phyloP scores from a whole-genome alignment of 352 stramenopile species.

The Globisporangium nagaii region DNA sequence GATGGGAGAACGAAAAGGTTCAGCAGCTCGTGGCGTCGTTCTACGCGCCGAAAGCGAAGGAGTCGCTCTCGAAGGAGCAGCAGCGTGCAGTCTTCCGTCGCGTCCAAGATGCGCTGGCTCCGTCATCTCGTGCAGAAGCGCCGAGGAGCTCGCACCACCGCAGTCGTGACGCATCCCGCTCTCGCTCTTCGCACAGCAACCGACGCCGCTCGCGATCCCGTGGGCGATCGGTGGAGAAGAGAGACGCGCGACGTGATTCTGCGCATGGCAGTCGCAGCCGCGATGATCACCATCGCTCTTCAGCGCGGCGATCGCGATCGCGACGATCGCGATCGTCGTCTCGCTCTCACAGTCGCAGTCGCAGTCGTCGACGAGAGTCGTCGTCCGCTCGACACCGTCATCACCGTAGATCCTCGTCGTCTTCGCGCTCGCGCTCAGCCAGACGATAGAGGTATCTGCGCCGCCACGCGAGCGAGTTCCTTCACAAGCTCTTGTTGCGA shows the following conservation, averaged over 20 bases:
- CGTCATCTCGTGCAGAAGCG: not conserved
- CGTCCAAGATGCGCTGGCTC: slow-evolving; percentile 13
- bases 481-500: no score
- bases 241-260: slow-evolving; percentile 7
- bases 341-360: slow-evolving; percentile 34
- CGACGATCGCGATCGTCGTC: slow-evolving; percentile 20
- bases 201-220: slow-evolving; percentile 1
- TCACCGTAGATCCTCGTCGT: slow-evolving; percentile 5
- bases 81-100: slow-evolving; percentile 16
- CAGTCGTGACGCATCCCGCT: not conserved
- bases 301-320: not conserved
- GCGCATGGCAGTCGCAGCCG: slow-evolving; percentile 8
- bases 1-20: slow-evolving; percentile 4
- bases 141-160: not conserved
- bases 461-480: no score
- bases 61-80: slow-evolving; percentile 22
- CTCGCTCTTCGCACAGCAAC: not conserved
- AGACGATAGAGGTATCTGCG: no score
- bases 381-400: not conserved
- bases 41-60: slow-evolving; percentile 13
- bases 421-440: slow-evolving; percentile 14
- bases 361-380: slow-evolving; percentile 2
- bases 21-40: slow-evolving; percentile 8
- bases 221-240: slow-evolving; percentile 1
- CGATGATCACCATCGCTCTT: slow-evolving; percentile 8